Evolutionary conservation across 169 alveolate species (phyloP), one percentile per base, ranked within the genome.

Genomic region (Cryptosporidium ryanae): DNA sequence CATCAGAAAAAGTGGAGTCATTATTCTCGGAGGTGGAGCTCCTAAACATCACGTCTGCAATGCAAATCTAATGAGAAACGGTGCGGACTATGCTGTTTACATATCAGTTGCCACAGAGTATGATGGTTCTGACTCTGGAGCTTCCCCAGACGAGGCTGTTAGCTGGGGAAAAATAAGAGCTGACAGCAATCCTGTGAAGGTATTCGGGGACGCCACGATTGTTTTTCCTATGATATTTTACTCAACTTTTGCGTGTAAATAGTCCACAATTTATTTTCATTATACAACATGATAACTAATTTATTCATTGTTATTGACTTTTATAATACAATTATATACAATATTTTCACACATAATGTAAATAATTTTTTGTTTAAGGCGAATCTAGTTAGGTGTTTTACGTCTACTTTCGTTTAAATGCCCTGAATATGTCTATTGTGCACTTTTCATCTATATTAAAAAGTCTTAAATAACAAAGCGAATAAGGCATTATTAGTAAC

Each of bases 81-180:
- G 99, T 52, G 99, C 99, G 8, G 99, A 99, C 91, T 97, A 68
- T 92, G 98, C 99, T 2, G 99, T 99, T 38, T 98, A 96, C 90
- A 95, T 98, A 61, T 96, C 98, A 70, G 96, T 99, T 1, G 99
- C 99, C 17, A 92, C 95, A 57, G 99, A 98, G 83, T 97, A 92
- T 90, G 99, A 99, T 91, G 99, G 99, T 32, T 94, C 98, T 52
- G 99, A 99, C 93, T 94, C 99, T 44, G 99, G 99, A 13, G 99
- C 99, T 18, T 94, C 96, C 65, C 99, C 99, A 7, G 99, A 98
- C 89, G 99, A 99, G 91, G 99, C 99, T 31, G 97, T 97, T 48
- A 94, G 98, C 84, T 97, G 99, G 99, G 99, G 99, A 10, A 99
- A 99, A 94, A 97, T 99, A 65, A 96, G 96, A 90, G 90, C 95